These are phyloP conservation scores for Daldinia loculata DNA, from an alignment of 495 filamentous ascomycete species.

Conservation along the genomic window DNA sequence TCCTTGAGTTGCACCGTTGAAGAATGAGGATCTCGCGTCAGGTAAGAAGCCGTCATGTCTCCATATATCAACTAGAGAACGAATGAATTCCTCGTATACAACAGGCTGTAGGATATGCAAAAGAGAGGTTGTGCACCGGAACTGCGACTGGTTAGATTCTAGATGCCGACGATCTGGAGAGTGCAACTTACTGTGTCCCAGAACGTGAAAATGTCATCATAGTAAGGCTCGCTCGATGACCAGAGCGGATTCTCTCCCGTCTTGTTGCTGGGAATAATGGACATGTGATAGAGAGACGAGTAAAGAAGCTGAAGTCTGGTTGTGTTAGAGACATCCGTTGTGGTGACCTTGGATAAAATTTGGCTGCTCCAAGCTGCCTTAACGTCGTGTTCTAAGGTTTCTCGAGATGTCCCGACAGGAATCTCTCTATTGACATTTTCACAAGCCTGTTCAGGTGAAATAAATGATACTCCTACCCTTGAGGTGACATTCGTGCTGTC, in stretches of 20 bases:
- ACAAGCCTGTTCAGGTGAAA: conserved; percentile 71
- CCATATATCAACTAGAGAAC: conserved; percentile 77
- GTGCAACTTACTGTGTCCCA: conserved; percentile 56
- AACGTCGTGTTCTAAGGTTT: conserved; percentile 57
- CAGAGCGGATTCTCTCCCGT: conserved; percentile 77
- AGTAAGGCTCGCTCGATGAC: conserved; percentile 71
- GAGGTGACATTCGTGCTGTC: conserved; percentile 58
- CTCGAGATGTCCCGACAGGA: conserved; percentile 56
- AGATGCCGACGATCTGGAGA: neutral
- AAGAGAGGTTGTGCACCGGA: conserved; percentile 69
- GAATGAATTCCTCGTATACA: conserved; percentile 70
- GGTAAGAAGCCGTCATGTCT: conserved; percentile 71
- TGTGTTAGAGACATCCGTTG: conserved; percentile 61
- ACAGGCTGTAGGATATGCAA: conserved; percentile 71
- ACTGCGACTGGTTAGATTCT: conserved; percentile 43
- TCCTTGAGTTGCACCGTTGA: conserved; percentile 74
- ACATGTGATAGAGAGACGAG: conserved; percentile 73
- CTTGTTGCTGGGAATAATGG: conserved; percentile 73
- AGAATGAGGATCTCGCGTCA: conserved; percentile 73
- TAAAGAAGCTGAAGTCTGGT: conserved; percentile 69
- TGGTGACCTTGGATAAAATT: conserved; percentile 70
- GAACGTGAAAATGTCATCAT: conserved; percentile 65
- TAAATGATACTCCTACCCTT: conserved; percentile 75
- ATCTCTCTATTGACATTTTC: conserved; percentile 67
- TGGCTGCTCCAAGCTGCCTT: conserved; percentile 66